Percentiles rank a stretch among this genome's conserved stretches.
Evolutionary conservation across 192 early-diverging fungal species (phyloP).

Genomic region (Podila minutissima): DNA sequence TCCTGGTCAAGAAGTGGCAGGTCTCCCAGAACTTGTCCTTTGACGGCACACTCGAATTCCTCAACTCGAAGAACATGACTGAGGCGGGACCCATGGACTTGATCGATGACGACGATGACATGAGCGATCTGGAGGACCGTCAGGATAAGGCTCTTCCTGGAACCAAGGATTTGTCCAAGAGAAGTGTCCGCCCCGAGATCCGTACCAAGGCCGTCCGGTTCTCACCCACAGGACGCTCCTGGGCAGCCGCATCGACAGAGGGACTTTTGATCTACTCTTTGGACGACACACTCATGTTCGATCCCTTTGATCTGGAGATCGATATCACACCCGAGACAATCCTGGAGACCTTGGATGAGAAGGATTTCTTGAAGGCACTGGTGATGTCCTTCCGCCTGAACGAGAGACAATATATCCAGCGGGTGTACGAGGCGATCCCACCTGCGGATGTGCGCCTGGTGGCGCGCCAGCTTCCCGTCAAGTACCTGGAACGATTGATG

Average conservation of each 20-base stretch:
- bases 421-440: constrained; percentile 85
- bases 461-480: constrained; percentile 82
- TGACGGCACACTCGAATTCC: constrained; percentile 90
- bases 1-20: constrained; percentile 90
- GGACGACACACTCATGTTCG: constrained; percentile 92
- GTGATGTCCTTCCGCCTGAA: constrained; percentile 96
- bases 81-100: constrained; percentile 90
- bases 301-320: constrained; percentile 98
- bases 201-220: constrained; percentile 90
- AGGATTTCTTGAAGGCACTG: constrained; percentile 88
- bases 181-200: constrained; percentile 81
- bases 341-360: constrained; percentile 72
- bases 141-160: constrained; percentile 87
- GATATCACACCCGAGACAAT: constrained; percentile 94
- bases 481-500: constrained; percentile 88
- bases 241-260: constrained; percentile 96
- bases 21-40: constrained; percentile 93
- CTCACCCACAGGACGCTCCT: constrained; percentile 93
- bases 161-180: constrained; percentile 84
- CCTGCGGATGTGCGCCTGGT: constrained; percentile 79
- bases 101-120: constrained; percentile 86
- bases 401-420: constrained; percentile 78
- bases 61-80: constrained; percentile 93
- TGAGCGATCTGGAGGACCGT: constrained; percentile 88
- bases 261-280: constrained; percentile 96